phyloP scores from a whole-genome alignment of 208 protist genomes.

The Crithidia sp. region DNA sequence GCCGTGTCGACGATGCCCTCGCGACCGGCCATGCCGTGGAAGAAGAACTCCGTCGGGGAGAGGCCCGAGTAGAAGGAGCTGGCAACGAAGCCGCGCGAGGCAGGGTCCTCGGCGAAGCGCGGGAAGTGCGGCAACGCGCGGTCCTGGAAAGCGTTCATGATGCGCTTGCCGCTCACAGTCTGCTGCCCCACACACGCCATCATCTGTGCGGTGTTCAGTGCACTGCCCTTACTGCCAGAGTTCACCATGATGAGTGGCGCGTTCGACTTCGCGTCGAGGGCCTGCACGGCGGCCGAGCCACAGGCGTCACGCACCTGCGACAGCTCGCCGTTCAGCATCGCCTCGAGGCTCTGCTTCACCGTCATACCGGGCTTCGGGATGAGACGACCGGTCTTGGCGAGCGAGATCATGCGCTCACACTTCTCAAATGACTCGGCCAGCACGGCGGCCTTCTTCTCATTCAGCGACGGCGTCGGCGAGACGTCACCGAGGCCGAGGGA shows the following conservation, averaged over 20 bases:
- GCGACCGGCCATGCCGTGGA: conserved; percentile 99
- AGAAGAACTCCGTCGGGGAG: conserved; percentile 99
- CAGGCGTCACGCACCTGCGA: conserved; percentile 97
- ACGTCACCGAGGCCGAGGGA: conserved; percentile 99
- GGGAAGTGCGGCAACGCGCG: conserved; percentile 99
- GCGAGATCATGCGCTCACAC: conserved; percentile 92
- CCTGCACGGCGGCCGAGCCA: conserved; percentile 95
- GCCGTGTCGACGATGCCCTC: conserved; percentile 99
- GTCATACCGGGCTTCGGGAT: conserved; percentile 94
- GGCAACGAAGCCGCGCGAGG: conserved; percentile 98
- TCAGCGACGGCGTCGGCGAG: conserved; percentile 90
- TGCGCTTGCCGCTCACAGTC: conserved; percentile 97
- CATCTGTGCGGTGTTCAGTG: conserved; percentile 99
- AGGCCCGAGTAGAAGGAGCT: conserved; percentile 99
- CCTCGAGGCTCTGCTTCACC: conserved; percentile 94
- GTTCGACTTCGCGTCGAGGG: conserved; percentile 95
- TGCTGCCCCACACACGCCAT: conserved; percentile 99
- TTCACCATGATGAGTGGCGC: conserved; percentile 99
- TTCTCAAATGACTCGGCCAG: conserved; percentile 93
- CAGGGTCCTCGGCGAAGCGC: conserved; percentile 81
- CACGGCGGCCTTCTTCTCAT: conserved; percentile 90
- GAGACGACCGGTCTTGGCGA: conserved; percentile 94
- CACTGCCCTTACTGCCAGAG: conserved; percentile 97
- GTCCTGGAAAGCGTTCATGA: conserved; percentile 98
- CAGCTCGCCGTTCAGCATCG: conserved; percentile 95